Base-by-base conservation (phyloP, 2,329 filamentous ascomycete species). In the Gliomastix tumulicola region DNA sequence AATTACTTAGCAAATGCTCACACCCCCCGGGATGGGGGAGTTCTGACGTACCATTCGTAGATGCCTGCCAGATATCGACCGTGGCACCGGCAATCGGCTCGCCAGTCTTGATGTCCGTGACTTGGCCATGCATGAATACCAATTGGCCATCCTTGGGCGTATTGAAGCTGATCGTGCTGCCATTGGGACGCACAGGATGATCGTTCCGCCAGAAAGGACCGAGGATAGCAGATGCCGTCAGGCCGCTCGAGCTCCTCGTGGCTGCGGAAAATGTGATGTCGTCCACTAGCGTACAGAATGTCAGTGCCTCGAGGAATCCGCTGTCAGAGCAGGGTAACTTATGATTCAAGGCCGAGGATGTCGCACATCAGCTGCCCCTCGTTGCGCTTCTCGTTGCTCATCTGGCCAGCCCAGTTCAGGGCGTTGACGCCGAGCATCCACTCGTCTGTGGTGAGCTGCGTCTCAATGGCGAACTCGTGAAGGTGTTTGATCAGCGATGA, bases 151-250 rank as follows among this genome's bases (percentile, higher is more conserved):
- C 64, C 36, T 58, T 40, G 6, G 73, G 71, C 43, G 65, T 67
- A 43, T 70, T 55, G 38, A 63, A 64, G 16, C 80, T 68, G 43
- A 92, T 86, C 48, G 68, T 79, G 32, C 69, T 74, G 34, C 84
- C 87, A 51, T 84, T 84, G n/a, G 76, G 62, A 32, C 81, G 73
- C 40, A 73, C 62, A 6, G 87, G 86, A 0, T 86, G 78, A 47
- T 88, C 73, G 30, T 77, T 71, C 6, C 85, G 74, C 76, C 85
- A 94, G 64, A 94, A 94, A 2, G 88, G 88, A 0, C 88, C 88
- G 1, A 94, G 73, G 45, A 94, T 88, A 28, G 87, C 79, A 5
- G 84, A 84, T 3, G 84, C 76, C 6, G 86, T 92, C 10, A 79
- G 68, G 12, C 63, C 51, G 12, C 65, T 63, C 27, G 52, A 43